Base-by-base conservation (phyloP, 495 filamentous ascomycete genomes). In the Aspergillus bertholletiae region DNA sequence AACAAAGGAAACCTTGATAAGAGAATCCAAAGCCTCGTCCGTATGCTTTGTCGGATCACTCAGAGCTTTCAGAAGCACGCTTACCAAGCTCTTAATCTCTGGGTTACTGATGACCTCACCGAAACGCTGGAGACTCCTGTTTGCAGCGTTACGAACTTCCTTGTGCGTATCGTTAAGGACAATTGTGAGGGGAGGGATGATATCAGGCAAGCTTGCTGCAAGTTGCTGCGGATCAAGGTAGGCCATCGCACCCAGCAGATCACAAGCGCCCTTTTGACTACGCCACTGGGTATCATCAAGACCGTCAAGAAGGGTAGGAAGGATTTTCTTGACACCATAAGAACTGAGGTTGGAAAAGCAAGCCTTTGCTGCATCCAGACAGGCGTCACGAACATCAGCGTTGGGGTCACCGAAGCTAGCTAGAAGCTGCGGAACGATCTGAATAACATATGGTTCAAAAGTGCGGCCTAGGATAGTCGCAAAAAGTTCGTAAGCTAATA, bases 81-180 rank as follows among this genome's bases (percentile, higher is more conserved):
- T 83, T 51, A 97, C 94, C 27, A 96, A 74, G 55, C 84, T 80
- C 79, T 96, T 96, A 60, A 98, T 88, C 68, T 98, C 94, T 11
- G 94, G 94, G 68, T 97, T 97, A 73, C 83, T 94, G 71, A 98
- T 97, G 54, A 98, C 95, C 58, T 98, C 94, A 46, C 94, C 94
- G 71, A 98, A 98, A 20, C 94, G 86, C 74, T 98, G 92, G 66
- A 98, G 80, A 73, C 90, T 96, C 60, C 93, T 85, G 68, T 98
- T 98, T 5, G 95, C 94, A 9, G 92, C 90, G 22, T 80, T 74
- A 53, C 94, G 82, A 12, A 98, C 94, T 63, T 98, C 94, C 71
- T 97, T 98, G 72, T 98, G 94, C 49, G 90, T 96, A 72, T 97
- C 94, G 60, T 96, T 98, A 40, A 98, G 77, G 1, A 97, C 94